A percentile compares a stretch with the other conserved stretches of the same genome.
Conservation (phyloP, 345 rosid species). For the Lepidium africanum region DNA sequence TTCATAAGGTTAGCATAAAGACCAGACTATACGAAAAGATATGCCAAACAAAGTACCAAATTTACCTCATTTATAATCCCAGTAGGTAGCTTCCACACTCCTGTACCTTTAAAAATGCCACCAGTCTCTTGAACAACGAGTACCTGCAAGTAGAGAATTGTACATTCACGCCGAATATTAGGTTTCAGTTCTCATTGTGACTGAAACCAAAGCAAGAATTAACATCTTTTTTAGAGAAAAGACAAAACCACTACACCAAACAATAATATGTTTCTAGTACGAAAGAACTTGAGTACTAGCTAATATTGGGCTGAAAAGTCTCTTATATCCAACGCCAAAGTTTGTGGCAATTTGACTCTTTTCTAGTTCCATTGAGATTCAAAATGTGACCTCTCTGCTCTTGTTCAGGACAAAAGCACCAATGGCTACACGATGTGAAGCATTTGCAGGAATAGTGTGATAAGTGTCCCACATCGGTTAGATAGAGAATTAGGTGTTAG, state of each 20-base stretch:
- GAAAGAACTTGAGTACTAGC: too few species aligned
- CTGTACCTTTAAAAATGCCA: constrained; percentile 42
- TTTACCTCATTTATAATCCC: constrained; percentile 57
- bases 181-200: background rate
- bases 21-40: too few species aligned
- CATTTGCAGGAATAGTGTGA: constrained; percentile 51
- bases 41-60: too few species aligned
- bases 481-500: too few species aligned
- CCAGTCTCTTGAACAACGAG: constrained; percentile 63
- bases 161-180: background rate
- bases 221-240: background rate
- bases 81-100: constrained; percentile 68
- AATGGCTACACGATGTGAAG: constrained; percentile 60
- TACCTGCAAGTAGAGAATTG: constrained; percentile 1
- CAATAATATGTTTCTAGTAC: too few species aligned
- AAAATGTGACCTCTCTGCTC: constrained; percentile 36
- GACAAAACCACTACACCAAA: background rate
- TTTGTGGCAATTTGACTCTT: background rate
- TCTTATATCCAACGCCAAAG: too few species aligned
- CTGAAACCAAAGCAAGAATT: background rate
- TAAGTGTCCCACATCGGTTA: too few species aligned
- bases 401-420: constrained; percentile 61
- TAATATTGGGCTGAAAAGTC: too few species aligned
- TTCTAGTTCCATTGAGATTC: background rate
- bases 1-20: background rate